Evolutionary conservation across 305 asterid species (phyloP).

Genomic region (Fraxinus sp.): DNA sequence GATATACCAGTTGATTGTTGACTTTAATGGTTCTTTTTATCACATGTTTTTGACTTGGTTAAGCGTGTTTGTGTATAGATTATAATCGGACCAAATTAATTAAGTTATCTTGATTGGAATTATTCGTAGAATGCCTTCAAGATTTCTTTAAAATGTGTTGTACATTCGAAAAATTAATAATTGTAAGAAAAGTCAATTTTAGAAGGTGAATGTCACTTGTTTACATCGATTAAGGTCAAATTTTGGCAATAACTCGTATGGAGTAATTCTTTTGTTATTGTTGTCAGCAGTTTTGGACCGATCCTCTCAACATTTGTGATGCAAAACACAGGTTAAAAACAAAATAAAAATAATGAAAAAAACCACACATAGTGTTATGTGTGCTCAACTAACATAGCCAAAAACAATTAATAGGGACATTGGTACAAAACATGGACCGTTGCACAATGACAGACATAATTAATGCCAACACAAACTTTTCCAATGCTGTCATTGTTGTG

Average conservation of each 20-base stretch:
- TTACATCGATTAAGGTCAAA: neutral
- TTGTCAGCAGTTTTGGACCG: neutral
- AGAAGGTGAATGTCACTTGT: neutral
- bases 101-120: neutral
- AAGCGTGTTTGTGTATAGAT: neutral
- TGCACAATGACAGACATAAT: constrained; percentile 54
- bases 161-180: too few species aligned
- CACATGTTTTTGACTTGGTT: neutral
- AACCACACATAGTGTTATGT: neutral
- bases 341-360: neutral
- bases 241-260: neutral
- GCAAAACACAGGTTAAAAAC: neutral
- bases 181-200: neutral
- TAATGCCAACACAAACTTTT: constrained; percentile 43
- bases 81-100: neutral
- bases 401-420: constrained; percentile 27
- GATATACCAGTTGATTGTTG: constrained; percentile 22
- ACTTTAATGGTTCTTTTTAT: constrained; percentile 19
- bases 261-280: neutral
- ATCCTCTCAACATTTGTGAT: neutral
- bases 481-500: constrained; percentile 44
- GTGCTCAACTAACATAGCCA: constrained; percentile 27
- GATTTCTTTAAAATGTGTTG: neutral
- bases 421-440: constrained; percentile 34
- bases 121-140: neutral